Evolutionary conservation across 306 rosid species (phyloP).

Genomic region (Glycine tomentella): DNA sequence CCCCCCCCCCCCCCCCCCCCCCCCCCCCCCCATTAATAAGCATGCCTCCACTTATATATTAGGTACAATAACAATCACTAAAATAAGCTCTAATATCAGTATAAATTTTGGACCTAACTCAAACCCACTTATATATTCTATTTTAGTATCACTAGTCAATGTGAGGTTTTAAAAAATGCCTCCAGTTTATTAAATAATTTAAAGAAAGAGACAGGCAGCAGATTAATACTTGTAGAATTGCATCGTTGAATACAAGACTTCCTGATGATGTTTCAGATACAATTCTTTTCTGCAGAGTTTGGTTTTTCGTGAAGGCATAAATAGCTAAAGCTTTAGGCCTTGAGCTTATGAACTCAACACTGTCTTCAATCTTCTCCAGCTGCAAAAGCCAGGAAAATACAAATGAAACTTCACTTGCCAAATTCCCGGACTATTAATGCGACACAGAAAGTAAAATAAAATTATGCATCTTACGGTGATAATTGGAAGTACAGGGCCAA

Average conservation of each 20-base stretch:
- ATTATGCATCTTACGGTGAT: slow-evolving; percentile 51
- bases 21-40: too few relatives aligned
- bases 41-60: too few relatives aligned
- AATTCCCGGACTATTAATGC: too few relatives aligned
- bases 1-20: too few relatives aligned
- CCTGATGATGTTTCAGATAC: slow-evolving; percentile 82
- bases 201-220: background rate
- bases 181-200: background rate
- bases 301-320: slow-evolving; percentile 69
- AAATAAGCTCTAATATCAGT: background rate
- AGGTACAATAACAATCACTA: background rate
- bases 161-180: background rate
- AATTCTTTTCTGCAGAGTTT: slow-evolving; percentile 60
- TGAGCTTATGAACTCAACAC: slow-evolving; percentile 67
- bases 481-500: slow-evolving; percentile 85
- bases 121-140: too few relatives aligned
- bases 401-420: background rate
- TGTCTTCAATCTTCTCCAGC: slow-evolving; percentile 81
- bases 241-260: slow-evolving; percentile 64
- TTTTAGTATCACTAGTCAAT: background rate
- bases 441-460: too few relatives aligned
- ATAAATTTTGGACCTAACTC: background rate
- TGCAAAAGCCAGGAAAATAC: slow-evolving; percentile 35
- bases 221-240: slow-evolving; percentile 62
- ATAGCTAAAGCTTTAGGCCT: slow-evolving; percentile 75